phyloP scores from a whole-genome alignment of 2,329 filamentous ascomycete genomes.

The Penicillium brevicompactum region DNA sequence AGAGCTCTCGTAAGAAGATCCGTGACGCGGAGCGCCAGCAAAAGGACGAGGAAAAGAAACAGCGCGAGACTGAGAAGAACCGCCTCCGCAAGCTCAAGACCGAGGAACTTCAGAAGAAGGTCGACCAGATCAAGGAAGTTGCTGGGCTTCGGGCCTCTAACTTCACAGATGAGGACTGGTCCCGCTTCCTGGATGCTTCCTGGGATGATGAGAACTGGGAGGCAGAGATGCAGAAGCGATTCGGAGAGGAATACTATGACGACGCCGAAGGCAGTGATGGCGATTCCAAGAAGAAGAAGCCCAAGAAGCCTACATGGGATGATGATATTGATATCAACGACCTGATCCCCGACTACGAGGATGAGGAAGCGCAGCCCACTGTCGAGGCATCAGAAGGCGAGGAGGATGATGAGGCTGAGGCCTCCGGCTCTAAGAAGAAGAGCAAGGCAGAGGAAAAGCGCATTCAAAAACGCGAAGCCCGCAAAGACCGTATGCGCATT shows the following conservation, averaged over 20 bases:
- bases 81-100: slow-evolving; percentile 84
- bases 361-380: slow-evolving; percentile 63
- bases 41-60: slow-evolving; percentile 75
- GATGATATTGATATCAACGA: slow-evolving; percentile 98
- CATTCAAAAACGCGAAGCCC: slow-evolving; percentile 70
- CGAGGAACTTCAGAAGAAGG: slow-evolving; percentile 84
- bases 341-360: slow-evolving; percentile 82
- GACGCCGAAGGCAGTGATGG: slow-evolving; percentile 57
- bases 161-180: slow-evolving; percentile 77
- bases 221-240: slow-evolving; percentile 81
- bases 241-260: slow-evolving; percentile 87
- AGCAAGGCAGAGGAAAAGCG: slow-evolving; percentile 52
- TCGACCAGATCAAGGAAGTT: slow-evolving; percentile 84
- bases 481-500: slow-evolving; percentile 78
- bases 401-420: slow-evolving; percentile 39
- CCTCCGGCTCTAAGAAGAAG: slow-evolving; percentile 53
- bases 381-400: slow-evolving; percentile 61
- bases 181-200: slow-evolving; percentile 78
- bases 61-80: slow-evolving; percentile 78
- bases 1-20: slow-evolving; percentile 72
- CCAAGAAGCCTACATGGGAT: slow-evolving; percentile 88
- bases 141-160: slow-evolving; percentile 73
- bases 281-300: slow-evolving; percentile 55
- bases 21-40: slow-evolving; percentile 76
- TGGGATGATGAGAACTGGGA: slow-evolving; percentile 94